Base-by-base conservation (phyloP, 768 basidiomycete genomes). In the Lactifluus pinguis region DNA sequence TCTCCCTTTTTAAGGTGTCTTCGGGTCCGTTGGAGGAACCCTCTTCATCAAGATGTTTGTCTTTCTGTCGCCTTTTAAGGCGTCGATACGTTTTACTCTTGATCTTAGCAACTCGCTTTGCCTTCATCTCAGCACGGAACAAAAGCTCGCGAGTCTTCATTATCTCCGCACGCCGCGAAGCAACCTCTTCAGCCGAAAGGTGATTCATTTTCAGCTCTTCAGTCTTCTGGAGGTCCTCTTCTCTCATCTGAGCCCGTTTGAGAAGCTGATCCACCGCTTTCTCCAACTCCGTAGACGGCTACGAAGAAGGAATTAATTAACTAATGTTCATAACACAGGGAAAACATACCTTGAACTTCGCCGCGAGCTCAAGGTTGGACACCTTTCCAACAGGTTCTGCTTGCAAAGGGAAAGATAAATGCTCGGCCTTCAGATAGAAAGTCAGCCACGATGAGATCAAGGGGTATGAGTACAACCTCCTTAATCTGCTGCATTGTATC, bases 71-170 rank as follows among this genome's bases (percentile, higher is more conserved):
- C 71, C 90, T 81, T 68, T 85, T 85, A 50, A 98, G 78, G 65
- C 87, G 86, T 32, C 94, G 80, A 70, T 93, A 98, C 2, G 91
- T 84, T 74, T 93, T 95, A 71, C 88, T 92, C 77, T 98, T 98
- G 74, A 99, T 99, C 76, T 95, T 98, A 21, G 87, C 83, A 17
- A 95, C 78, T 17, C 95, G 83, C 69, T 89, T 89, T 17, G 93
- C 90, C 71, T 95, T 94, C 39, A 83, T 76, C 67, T 98, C 95
- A 0, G 92, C 92, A 5, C 95, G 85, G 75, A 95, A 97, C 77
- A 93, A 87, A 44, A 98, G 79, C 67, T 97, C 95, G 19, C 95
- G 87, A 83, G 92, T 91, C 69, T 84, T 83, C 39, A 89, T 83
- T 11, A 99, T 80, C 67, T 93, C 90, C 2, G 80, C 81, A 1